Evolutionary conservation across 305 asterid species (phyloP).

Genomic region (Striga hermonthica): DNA sequence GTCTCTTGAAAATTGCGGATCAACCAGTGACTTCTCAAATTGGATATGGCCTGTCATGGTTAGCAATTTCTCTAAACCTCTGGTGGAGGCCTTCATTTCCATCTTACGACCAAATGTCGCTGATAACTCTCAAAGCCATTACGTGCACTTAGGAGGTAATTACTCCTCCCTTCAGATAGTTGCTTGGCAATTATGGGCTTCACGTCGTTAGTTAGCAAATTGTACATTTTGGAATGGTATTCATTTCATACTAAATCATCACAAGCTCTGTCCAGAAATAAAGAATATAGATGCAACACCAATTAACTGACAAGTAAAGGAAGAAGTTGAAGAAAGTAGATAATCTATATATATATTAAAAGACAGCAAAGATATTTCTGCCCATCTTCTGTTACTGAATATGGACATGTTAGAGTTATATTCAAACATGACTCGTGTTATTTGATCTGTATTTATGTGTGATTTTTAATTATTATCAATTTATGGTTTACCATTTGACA

Average conservation of each 20-base stretch:
- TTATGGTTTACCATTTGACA: too few species aligned
- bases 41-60: slow-evolving; percentile 57
- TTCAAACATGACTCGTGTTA: too few species aligned
- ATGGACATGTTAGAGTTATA: too few species aligned
- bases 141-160: slow-evolving; percentile 61
- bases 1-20: slow-evolving; percentile 36
- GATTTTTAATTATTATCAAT: too few species aligned
- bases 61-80: slow-evolving; percentile 45
- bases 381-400: too few species aligned
- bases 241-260: not conserved
- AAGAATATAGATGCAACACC: not conserved
- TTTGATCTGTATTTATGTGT: too few species aligned
- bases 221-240: slow-evolving; percentile 9
- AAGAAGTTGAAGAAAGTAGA: slow-evolving; percentile 16
- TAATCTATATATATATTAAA: too few species aligned
- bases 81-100: slow-evolving; percentile 49
- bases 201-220: too few species aligned
- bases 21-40: slow-evolving; percentile 36
- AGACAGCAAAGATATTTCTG: too few species aligned
- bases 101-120: slow-evolving; percentile 40
- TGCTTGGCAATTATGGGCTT: not conserved
- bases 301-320: not conserved
- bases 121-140: slow-evolving; percentile 43
- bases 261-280: too few species aligned
- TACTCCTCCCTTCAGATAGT: slow-evolving; percentile 9